phyloP scores from a whole-genome alignment of 805 yeast genomes.

The Suhomyces tanzawaensis region DNA sequence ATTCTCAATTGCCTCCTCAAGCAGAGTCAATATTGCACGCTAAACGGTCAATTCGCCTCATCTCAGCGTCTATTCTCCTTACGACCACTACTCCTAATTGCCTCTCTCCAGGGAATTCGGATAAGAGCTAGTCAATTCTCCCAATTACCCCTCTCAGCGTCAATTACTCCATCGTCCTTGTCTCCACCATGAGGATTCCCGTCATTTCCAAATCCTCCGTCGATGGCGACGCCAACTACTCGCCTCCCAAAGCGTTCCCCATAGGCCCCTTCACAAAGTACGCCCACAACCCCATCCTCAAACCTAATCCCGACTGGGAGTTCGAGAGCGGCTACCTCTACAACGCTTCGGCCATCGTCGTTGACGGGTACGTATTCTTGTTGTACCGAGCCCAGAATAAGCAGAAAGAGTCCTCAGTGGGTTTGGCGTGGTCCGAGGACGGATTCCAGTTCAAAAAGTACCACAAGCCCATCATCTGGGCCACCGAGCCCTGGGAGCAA shows the following conservation, averaged over 20 bases:
- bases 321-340: conserved; percentile 40
- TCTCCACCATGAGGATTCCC: conserved; percentile 22
- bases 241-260: conserved; percentile 36
- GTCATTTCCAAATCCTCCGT: conserved; percentile 21
- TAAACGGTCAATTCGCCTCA: too few relatives aligned
- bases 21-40: too few relatives aligned
- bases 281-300: conserved; percentile 35
- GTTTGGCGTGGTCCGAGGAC: conserved; percentile 42
- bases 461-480: conserved; percentile 29
- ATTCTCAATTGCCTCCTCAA: too few relatives aligned
- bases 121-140: background rate
- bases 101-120: too few relatives aligned
- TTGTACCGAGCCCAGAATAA: conserved; percentile 40
- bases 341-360: conserved; percentile 43
- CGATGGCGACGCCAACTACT: conserved; percentile 32
- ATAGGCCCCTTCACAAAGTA: conserved; percentile 41
- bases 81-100: too few relatives aligned
- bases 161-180: too few relatives aligned
- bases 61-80: too few relatives aligned
- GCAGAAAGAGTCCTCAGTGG: conserved; percentile 32
- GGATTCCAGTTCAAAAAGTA: conserved; percentile 33
- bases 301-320: conserved; percentile 35
- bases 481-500: conserved; percentile 39
- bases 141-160: background rate
- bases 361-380: conserved; percentile 34